Evolutionary conservation across 73 alveolate genomes (phyloP).

Genomic region (Effrenium voratum): DNA sequence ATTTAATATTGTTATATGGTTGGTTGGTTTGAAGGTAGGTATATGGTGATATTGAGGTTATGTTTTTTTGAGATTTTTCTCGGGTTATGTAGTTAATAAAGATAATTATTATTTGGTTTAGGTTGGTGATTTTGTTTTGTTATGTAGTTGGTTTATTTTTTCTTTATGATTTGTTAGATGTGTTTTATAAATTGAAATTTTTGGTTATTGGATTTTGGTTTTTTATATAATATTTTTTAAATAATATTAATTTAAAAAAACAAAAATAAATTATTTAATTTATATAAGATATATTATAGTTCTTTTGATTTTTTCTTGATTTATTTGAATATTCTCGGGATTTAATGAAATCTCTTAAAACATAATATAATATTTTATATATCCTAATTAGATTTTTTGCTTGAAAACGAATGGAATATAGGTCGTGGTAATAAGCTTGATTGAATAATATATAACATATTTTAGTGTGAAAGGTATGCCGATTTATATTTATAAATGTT

Average conservation of each 20-base stretch:
- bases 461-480: not conserved
- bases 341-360: not conserved
- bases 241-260: not conserved
- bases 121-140: not conserved
- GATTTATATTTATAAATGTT: not conserved
- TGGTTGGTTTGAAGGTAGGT: no score
- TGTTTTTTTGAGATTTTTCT: not conserved
- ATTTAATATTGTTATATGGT: no score
- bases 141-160: not conserved
- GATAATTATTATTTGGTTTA: not conserved
- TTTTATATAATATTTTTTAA: not conserved
- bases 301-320: not conserved
- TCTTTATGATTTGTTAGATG: no score
- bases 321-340: not conserved
- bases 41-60: not conserved
- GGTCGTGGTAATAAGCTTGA: no score
- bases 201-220: not conserved
- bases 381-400: no score
- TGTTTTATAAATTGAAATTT: not conserved
- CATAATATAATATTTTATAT: not conserved
- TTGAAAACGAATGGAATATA: no score
- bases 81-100: not conserved
- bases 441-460: not conserved
- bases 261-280: not conserved
- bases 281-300: not conserved